A percentile compares a stretch with the other conserved stretches of the same genome.
These are phyloP conservation scores for Agaricus subrufescens DNA, from an alignment of 768 basidiomycete genomes.

Conservation along the genomic window DNA sequence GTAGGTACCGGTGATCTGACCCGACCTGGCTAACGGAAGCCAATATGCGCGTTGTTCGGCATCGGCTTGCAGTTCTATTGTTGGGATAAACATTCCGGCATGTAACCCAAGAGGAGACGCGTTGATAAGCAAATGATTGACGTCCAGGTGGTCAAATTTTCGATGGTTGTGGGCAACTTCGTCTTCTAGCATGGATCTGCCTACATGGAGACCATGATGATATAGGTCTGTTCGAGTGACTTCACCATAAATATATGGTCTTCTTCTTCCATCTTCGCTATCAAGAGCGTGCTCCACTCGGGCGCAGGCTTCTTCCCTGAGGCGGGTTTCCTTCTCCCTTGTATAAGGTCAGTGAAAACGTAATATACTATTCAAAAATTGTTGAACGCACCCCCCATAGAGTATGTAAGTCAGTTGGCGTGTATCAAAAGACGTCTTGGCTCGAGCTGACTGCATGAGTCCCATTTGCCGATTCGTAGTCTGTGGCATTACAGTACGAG, in stretches of 20 bases:
- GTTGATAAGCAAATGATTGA: constrained; percentile 15
- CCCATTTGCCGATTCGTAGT: constrained; percentile 7
- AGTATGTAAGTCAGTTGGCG: constrained; percentile 15
- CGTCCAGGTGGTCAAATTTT: constrained; percentile 12
- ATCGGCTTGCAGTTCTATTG: constrained; percentile 18
- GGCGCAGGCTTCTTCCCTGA: constrained; percentile 6
- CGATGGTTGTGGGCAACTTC: constrained; percentile 14
- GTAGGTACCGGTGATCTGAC: constrained; percentile 20
- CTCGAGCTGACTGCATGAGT: constrained; percentile 14
- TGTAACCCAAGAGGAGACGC: constrained; percentile 22
- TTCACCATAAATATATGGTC: constrained; percentile 15
- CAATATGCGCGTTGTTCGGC: constrained; percentile 19
- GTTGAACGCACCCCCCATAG: constrained; percentile 13
- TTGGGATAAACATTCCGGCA: constrained; percentile 19
- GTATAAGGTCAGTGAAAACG: background rate
- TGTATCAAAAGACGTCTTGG: constrained; percentile 10
- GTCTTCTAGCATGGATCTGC: constrained; percentile 16
- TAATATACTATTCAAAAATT: background rate
- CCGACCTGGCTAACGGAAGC: constrained; percentile 18
- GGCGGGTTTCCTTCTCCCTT: background rate
- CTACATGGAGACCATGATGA: constrained; percentile 19
- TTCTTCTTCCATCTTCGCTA: constrained; percentile 6
- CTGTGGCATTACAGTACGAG: background rate
- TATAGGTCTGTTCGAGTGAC: constrained; percentile 16
- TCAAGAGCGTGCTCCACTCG: constrained; percentile 13